phyloP scores from a whole-genome alignment of 2,329 filamentous ascomycete species.

The Microcyclospora tardicrescens region DNA sequence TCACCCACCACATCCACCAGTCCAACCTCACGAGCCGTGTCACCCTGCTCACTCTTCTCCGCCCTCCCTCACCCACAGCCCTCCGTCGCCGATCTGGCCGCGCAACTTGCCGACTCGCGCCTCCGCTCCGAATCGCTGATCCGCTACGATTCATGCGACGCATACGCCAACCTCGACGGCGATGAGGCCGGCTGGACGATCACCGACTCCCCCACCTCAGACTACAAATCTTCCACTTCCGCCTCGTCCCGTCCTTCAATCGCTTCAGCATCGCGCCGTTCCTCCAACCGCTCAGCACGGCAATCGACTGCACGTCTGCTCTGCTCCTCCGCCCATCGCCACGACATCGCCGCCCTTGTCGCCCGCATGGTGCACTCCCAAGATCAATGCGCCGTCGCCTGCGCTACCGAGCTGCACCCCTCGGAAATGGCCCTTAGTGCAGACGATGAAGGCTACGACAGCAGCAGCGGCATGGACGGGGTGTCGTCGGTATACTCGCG shows the following conservation, averaged over 20 bases:
- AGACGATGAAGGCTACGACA: constrained; percentile 19
- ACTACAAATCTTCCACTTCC: constrained; percentile 4
- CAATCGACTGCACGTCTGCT: constrained; percentile 29
- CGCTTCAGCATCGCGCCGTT: constrained; percentile 16
- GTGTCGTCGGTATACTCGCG: constrained; percentile 8
- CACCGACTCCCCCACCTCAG: constrained; percentile 3
- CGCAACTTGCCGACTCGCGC: constrained; percentile 15
- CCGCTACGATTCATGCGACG: constrained; percentile 21
- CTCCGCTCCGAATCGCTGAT: constrained; percentile 18
- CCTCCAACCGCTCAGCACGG: constrained; percentile 27
- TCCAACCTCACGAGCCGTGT: constrained; percentile 17
- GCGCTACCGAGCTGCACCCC: constrained; percentile 1
- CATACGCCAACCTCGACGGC: constrained; percentile 19
- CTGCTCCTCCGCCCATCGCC: constrained; percentile 26
- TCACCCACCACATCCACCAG: constrained; percentile 8
- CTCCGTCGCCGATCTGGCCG: constrained; percentile 21
- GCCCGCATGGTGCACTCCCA: constrained; percentile 28
- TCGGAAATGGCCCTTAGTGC: constrained; percentile 1
- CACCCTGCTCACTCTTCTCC: constrained; percentile 17
- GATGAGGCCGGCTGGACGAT: constrained; percentile 19
- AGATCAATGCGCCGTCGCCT: constrained; percentile 27
- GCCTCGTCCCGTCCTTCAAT: constrained; percentile 4
- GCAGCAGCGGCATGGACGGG: constrained; percentile 5
- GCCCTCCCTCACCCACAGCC: constrained; percentile 14
- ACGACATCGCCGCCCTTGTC: constrained; percentile 30